Base-by-base conservation (phyloP, 805 yeast genomes). In the Metahyphopichia silvanorum region DNA sequence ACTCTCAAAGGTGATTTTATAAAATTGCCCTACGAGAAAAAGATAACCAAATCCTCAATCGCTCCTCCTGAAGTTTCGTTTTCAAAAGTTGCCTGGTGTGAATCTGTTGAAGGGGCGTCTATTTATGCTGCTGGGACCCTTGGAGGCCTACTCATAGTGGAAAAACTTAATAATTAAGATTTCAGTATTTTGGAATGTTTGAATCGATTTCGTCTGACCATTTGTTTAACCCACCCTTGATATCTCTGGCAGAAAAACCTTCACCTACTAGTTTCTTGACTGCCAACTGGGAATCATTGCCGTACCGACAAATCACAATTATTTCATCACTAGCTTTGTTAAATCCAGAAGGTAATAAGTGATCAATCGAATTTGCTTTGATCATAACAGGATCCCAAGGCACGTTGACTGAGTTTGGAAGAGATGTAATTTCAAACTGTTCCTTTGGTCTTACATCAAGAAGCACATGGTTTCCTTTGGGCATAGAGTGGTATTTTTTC, bases 281-380 rank as follows among this genome's bases (percentile, higher is more conserved):
- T 0, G 96, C 94, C 12, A 77, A 55, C 47, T 85, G 88, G 0
- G 98, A 89, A 53, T 93, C 98, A 54, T 86, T 88, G 7, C 98
- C 98, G 50, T 70, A 79, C 20, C 97, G 69, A 57, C 98, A 93
- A 13, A 91, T 66, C 0, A 87, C 83, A 34, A 69, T 72, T 0
- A 84, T 53, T 4, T 42, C 44, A 35, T 48, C 57, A 3, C 40
- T 30, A 13, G 43, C 46, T 19, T 47, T 49, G 30, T 46, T 39
- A 29, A 54, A 48, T 6, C 16, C 38, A 2, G 47, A 30, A 2
- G 54, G 60, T 2, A 63, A 35, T 17, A 37, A 36, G 4, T 39
- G 35, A 21, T 49, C 51, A 13, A 55, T 38, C 10, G 35, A 32
- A 8, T 54, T 57, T 5, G 40, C 18, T 35, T 54, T 53, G 31